Conservation (phyloP, 306 rosid genomes). For the Lathyrus tuberosus region DNA sequence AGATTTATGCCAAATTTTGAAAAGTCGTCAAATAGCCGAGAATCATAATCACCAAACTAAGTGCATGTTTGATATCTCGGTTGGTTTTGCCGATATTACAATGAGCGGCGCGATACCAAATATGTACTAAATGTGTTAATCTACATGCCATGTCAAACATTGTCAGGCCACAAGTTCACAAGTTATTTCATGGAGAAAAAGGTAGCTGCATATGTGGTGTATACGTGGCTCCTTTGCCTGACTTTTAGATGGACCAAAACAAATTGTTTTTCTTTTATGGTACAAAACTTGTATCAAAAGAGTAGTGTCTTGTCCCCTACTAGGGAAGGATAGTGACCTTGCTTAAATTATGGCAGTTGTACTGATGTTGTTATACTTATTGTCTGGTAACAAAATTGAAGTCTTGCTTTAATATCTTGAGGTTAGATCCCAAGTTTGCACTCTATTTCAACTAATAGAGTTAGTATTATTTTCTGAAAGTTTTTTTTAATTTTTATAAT, state of each 20-base stretch:
- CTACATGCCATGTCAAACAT: background rate
- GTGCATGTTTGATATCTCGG: too few relatives aligned
- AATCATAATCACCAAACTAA: background rate
- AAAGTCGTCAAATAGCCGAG: background rate
- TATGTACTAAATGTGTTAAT: background rate
- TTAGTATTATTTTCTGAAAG: too few relatives aligned
- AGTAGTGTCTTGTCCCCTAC: background rate
- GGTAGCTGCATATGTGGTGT: background rate
- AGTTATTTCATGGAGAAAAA: background rate
- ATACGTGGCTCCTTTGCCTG: background rate
- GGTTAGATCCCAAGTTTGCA: background rate
- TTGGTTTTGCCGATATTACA: too few relatives aligned
- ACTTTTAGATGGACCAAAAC: background rate
- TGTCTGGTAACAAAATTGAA: background rate
- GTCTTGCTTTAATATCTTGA: background rate
- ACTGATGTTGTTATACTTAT: background rate
- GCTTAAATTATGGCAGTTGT: constrained; percentile 10
- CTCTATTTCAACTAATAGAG: too few relatives aligned
- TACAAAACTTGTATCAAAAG: background rate
- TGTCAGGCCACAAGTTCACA: background rate
- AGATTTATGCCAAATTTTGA: constrained; percentile 30
- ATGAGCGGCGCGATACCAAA: too few relatives aligned
- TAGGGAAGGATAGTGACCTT: constrained; percentile 8
- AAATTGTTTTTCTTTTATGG: background rate
- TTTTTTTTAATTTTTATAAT: too few relatives aligned